Base-by-base conservation (phyloP, 495 filamentous ascomycete species). In the Penicillium soppii region DNA sequence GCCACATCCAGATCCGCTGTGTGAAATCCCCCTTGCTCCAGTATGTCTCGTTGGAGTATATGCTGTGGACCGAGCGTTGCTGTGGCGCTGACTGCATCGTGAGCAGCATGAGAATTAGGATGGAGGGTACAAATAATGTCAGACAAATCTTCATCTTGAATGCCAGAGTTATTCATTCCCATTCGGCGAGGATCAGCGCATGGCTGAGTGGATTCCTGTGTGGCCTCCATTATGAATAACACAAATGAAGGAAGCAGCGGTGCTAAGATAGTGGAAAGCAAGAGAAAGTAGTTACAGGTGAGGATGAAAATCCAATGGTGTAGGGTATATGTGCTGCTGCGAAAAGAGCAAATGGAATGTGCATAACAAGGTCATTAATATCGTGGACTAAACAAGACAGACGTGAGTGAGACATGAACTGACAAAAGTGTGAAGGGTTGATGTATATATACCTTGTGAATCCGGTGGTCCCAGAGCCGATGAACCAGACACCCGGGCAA, bases 61-160 rank as follows among this genome's bases (percentile, higher is more conserved):
- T 90, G 80, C 41, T 84, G 75, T 5, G 80, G 78, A 17, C 71
- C 62, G 9, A 53, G 9, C 5, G 43, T 46, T 16, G 67, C 68
- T 2, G 73, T 75, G 20, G 69, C 71, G 35, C 70, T 62, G 12
- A 96, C 84, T 40, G 89, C 86, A 46, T 74, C 68, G 57, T 83
- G 83, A 2, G 94, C 91, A 6, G 79, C 74, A 32, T 80, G 77
- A 0, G 91, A 89, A 43, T 80, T 81, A 2, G 94, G 92, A 50
- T 94, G 83, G 4, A 98, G 79, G 39, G 96, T 86, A 69, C 90
- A 95, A 43, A 97, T 81, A 52, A 97, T 89, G 57, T 96, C 92
- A 23, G 88, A 76, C 23, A 91, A 78, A 58, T 96, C 92, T 52
- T 90, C 73, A 35, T 90, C 88, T 41, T 78, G 85, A 10, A 94